Evolutionary conservation across 306 rosid genomes (phyloP), one percentile per base, ranked within the genome.

Genomic region (Malus domestica): DNA sequence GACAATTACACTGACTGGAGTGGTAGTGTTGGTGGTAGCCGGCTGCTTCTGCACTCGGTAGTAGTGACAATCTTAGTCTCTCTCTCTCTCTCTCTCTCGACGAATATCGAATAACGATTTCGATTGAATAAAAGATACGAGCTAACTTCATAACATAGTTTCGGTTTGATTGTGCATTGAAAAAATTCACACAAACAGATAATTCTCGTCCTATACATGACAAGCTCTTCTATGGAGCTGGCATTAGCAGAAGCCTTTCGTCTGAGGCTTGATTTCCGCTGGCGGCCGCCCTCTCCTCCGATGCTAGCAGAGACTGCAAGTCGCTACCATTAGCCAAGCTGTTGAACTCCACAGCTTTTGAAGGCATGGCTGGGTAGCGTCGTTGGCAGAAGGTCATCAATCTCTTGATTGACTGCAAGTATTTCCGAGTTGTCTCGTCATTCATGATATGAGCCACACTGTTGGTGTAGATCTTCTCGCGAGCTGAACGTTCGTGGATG

Each of bases 301-400:
- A 96, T 15, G 95, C 97, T 13, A 95, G 84, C 71, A 95, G 88
- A 29, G 99, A 95, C 80, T 90, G 97, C 81, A 95, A 82, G 84
- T 95, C 99, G 23, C 99, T 95, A n/a, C 99, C 99, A 77, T 95
- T 95, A 30, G 99, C 99, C 88, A 95, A 83, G 88, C 99, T 95
- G 83, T 95, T 95, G 74, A 95, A 95, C 82, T 95, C 99, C 7
- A 95, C 99, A n/a, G 99, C 99, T 84, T 95, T 95, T 52, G 99
- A 95, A 33, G 99, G 99, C 89, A 95, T 38, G 15, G 99, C 77
- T 1, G 99, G 99, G 82, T 95, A 95, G 58, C 97, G 97, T 7
- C 99, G 87, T 80, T 95, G 99, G 86, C 97, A 90, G 58, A 95
- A 95, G 30, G 99, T 95, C 97, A 95, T 95, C 70, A 95, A 68